Evolutionary conservation across 2,329 filamentous ascomycete species (phyloP).

Genomic region (Claviceps sp.): DNA sequence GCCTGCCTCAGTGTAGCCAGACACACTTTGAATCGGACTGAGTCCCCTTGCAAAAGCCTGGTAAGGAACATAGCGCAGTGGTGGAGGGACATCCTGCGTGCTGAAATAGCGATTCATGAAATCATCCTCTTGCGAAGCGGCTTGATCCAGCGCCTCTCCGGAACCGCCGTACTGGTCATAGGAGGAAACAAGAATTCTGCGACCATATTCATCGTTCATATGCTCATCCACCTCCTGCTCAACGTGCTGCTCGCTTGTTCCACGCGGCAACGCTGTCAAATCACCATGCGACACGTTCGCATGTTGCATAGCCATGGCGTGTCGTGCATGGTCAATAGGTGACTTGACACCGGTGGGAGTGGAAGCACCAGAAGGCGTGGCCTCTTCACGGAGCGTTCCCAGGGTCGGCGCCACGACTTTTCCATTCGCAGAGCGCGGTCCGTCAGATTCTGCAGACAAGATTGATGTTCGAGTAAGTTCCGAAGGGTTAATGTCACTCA

Average conservation of each 20-base stretch:
- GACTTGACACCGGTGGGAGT: slow-evolving; percentile 49
- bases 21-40: slow-evolving; percentile 86
- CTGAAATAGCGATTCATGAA: slow-evolving; percentile 37
- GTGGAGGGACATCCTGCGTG: slow-evolving; percentile 50
- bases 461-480: slow-evolving; percentile 83
- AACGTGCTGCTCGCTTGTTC: slow-evolving; percentile 24
- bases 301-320: slow-evolving; percentile 55
- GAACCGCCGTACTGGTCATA: slow-evolving; percentile 29
- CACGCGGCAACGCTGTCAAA: slow-evolving; percentile 38
- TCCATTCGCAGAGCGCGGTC: slow-evolving; percentile 54
- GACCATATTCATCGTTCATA: slow-evolving; percentile 32
- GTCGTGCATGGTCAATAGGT: slow-evolving; percentile 36
- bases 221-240: slow-evolving; percentile 25
- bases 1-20: slow-evolving; percentile 65
- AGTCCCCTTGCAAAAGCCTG: slow-evolving; percentile 56
- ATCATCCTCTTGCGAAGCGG: slow-evolving; percentile 27
- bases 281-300: slow-evolving; percentile 48
- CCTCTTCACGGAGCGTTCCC: slow-evolving; percentile 49
- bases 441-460: slow-evolving; percentile 65
- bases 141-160: slow-evolving; percentile 15
- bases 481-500: slow-evolving; percentile 74
- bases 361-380: slow-evolving; percentile 45
- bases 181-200: slow-evolving; percentile 27
- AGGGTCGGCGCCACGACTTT: slow-evolving; percentile 32
- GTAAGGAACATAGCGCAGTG: slow-evolving; percentile 54